These are phyloP conservation scores for Dioszegia hungarica DNA, from an alignment of 768 basidiomycete genomes.

Conservation along the genomic window DNA sequence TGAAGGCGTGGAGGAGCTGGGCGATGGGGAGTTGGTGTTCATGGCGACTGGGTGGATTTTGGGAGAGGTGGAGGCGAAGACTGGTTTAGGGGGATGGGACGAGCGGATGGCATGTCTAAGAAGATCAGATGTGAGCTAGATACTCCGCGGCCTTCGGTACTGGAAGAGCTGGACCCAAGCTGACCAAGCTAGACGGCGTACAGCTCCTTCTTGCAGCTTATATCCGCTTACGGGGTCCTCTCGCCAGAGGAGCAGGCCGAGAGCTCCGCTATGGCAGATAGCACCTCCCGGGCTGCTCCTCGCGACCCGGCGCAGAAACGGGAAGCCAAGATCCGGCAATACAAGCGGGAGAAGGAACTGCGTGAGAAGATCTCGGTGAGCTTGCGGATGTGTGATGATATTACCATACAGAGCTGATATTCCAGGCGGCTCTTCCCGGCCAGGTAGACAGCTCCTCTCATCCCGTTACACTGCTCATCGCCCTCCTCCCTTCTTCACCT, in stretches of 20 bases:
- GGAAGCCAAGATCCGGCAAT: constrained; percentile 87
- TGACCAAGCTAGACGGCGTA: constrained; percentile 40
- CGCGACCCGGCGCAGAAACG: constrained; percentile 65
- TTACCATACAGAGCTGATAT: no score
- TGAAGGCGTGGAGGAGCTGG: constrained; percentile 45
- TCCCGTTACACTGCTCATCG: constrained; percentile 30
- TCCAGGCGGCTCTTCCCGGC: background rate
- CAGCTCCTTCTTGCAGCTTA: constrained; percentile 32
- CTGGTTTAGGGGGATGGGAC: constrained; percentile 31
- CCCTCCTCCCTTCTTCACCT: constrained; percentile 17
- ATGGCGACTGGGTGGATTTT: constrained; percentile 45
- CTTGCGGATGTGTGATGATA: background rate
- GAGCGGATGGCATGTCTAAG: constrained; percentile 33
- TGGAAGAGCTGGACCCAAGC: no score
- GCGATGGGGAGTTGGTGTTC: constrained; percentile 44
- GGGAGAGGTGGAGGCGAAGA: constrained; percentile 39
- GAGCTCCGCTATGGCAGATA: constrained; percentile 19
- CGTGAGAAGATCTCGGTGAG: constrained; percentile 64
- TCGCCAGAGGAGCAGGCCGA: constrained; percentile 32
- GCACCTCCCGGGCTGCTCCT: constrained; percentile 8
- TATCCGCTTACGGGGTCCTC: constrained; percentile 39
- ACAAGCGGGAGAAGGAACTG: constrained; percentile 76
- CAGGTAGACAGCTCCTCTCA: constrained; percentile 23
- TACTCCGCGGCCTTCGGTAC: no score
- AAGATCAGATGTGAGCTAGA: constrained; percentile 42